Conservation (phyloP, 2,329 filamentous ascomycete species). For the Knoxdaviesia proteae region DNA sequence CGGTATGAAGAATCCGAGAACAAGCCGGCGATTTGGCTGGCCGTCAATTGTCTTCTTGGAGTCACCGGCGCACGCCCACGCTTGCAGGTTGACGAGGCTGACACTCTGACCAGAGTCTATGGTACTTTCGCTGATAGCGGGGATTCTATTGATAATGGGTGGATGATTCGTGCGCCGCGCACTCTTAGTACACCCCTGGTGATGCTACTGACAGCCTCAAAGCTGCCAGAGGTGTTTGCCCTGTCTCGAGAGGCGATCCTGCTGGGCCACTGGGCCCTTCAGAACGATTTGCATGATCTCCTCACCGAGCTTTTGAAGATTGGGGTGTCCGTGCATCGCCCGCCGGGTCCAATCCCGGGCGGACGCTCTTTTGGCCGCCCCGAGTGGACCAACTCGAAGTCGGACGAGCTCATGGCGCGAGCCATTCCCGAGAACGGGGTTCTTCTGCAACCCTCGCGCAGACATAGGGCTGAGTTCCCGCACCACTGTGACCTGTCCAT, state of each 20-base stretch:
- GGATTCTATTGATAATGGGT: too few relatives aligned
- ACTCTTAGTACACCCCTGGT: neutral
- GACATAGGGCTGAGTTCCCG: too few relatives aligned
- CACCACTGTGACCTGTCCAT: too few relatives aligned
- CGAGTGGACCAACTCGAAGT: too few relatives aligned
- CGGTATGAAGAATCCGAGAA: neutral
- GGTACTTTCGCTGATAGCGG: too few relatives aligned
- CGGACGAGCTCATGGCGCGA: too few relatives aligned
- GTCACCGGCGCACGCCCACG: neutral
- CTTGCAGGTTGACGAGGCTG: too few relatives aligned
- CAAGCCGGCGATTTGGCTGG: neutral
- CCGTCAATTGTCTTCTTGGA: neutral
- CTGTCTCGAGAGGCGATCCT: neutral
- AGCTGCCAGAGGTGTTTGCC: neutral
- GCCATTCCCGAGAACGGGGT: too few relatives aligned
- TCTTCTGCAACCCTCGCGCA: too few relatives aligned
- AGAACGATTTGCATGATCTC: neutral
- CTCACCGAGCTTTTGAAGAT: conserved; percentile 1
- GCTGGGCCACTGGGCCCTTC: neutral
- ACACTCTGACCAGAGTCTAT: too few relatives aligned
- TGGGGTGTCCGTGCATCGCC: conserved; percentile 1
- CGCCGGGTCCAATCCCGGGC: neutral
- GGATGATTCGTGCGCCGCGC: neutral
- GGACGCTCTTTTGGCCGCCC: too few relatives aligned
- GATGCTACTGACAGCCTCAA: neutral